Percentiles rank a stretch among this genome's conserved stretches.
These are phyloP conservation scores for Neofusicoccum kwambonambiense DNA, from an alignment of 2,329 filamentous ascomycete species.

Conservation along the genomic window DNA sequence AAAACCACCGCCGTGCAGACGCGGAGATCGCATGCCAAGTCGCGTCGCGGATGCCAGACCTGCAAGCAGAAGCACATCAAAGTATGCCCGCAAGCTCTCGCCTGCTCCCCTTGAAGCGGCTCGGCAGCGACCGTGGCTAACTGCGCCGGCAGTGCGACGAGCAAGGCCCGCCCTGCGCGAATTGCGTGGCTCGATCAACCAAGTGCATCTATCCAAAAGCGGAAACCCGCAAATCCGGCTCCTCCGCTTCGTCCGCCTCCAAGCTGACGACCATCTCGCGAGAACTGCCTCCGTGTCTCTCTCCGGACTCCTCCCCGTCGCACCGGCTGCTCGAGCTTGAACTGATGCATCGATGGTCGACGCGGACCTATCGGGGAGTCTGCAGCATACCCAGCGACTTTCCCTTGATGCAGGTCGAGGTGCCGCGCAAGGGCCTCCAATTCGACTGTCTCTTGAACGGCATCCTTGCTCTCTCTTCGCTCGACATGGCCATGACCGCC, in stretches of 20 bases:
- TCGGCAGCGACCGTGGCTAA: neutral
- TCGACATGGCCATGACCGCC: constrained; percentile 30
- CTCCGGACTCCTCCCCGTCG: neutral
- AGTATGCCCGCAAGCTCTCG: constrained; percentile 24
- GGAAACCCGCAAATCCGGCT: neutral
- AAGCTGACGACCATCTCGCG: neutral
- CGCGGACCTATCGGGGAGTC: constrained; percentile 43
- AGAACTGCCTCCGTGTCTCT: neutral
- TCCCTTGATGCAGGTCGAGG: constrained; percentile 32
- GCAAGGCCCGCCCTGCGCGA: constrained; percentile 36
- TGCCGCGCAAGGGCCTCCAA: neutral
- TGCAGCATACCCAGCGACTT: constrained; percentile 41
- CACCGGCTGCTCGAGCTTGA: constrained; percentile 45
- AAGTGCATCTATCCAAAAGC: neutral
- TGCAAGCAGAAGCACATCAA: constrained; percentile 45
- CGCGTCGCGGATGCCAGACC: constrained; percentile 42
- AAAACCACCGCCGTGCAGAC: constrained; percentile 12
- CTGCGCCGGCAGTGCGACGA: constrained; percentile 35
- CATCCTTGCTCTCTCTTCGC: neutral
- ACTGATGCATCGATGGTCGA: constrained; percentile 54
- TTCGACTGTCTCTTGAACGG: neutral
- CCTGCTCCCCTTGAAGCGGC: too few relatives aligned
- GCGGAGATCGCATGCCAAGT: constrained; percentile 43
- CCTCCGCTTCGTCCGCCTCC: neutral
- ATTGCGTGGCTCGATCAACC: constrained; percentile 30